phyloP scores from a whole-genome alignment of 345 rosid genomes.

The Gossypium thurberi region DNA sequence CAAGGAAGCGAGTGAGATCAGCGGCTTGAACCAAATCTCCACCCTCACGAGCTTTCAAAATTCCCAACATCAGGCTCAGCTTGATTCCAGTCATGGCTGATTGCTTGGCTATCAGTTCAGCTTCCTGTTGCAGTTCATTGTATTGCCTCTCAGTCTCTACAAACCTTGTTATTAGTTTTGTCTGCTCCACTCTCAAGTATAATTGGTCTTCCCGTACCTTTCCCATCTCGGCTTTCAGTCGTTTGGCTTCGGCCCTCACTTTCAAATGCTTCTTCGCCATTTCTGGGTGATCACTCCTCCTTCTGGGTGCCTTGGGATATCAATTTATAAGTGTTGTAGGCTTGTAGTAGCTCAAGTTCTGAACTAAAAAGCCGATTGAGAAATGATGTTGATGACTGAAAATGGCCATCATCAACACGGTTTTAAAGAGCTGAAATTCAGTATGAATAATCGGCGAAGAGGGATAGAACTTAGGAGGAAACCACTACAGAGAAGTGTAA shows the following conservation, averaged over 20 bases:
- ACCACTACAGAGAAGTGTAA: no score
- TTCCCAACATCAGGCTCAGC: neutral
- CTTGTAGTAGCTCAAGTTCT: neutral
- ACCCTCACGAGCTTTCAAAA: neutral
- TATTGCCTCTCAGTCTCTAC: neutral
- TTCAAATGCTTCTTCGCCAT: neutral
- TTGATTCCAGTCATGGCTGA: neutral
- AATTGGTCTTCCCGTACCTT: neutral
- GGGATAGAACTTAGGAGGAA: neutral
- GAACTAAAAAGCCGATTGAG: neutral
- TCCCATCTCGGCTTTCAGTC: neutral
- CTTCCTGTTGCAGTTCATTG: neutral
- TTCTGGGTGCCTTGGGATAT: neutral
- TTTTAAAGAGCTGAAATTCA: neutral
- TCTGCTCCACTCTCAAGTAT: neutral
- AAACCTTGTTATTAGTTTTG: neutral
- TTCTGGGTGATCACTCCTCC: neutral
- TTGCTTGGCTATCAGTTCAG: neutral
- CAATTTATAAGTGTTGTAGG: neutral
- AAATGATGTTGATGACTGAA: neutral
- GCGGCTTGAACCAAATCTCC: no score
- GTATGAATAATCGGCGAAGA: neutral
- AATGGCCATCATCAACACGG: neutral
- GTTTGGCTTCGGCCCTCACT: neutral
- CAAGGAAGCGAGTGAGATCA: no score